Base-by-base conservation (phyloP, 2,329 filamentous ascomycete species). In the Neocucurbitaria cava region DNA sequence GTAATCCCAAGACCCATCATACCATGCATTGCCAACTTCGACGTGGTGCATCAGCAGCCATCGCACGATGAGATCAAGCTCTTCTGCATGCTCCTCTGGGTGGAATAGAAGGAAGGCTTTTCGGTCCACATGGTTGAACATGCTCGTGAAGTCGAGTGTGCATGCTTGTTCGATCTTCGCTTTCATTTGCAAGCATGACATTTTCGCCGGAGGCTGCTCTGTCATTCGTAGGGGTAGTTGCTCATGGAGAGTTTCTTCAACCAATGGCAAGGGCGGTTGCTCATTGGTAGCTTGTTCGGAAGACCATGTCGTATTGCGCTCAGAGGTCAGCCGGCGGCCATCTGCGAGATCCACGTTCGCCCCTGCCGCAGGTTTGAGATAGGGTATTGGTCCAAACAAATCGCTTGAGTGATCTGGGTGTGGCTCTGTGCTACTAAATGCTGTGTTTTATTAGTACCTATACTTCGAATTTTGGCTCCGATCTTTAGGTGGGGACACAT, bases 41-140 rank as follows among this genome's bases (percentile, higher is more conserved):
- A 73, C 69, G 42, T 71, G 58, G 33, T 72, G 62, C 54, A 70
- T 55, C 18, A 71, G 39, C 3, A 75, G 46, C 70, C 71, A 75
- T 23, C 69, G 60, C 11, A 68, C 70, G 8, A 74, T 52, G 4
- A 74, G 21, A 15, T 71, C 71, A 5, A 71, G 42, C 15, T 73
- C 65, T 44, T 68, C 63, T n/a, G 38, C 11, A 43, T 75, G 69
- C 7, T 70, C 56, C 35, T 59, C 46, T 2, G 70, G 68, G 28
- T 72, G 64, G 39, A 64, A 73, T 5, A 73, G 23, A 3, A 75
- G 50, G 40, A 74, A 66, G 18, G 68, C 72, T 26, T 56, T 56
- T 5, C 54, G 58, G 10, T 68, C 63, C 7, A 69, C 44, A 17
- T 59, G 59, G 4, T 54, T 55, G 36, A 75, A 74, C 43, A 75